Evolutionary conservation across 192 early-diverging fungal genomes (phyloP), one percentile per base, ranked within the genome.

Genomic region (Kickxella alabastrina): DNA sequence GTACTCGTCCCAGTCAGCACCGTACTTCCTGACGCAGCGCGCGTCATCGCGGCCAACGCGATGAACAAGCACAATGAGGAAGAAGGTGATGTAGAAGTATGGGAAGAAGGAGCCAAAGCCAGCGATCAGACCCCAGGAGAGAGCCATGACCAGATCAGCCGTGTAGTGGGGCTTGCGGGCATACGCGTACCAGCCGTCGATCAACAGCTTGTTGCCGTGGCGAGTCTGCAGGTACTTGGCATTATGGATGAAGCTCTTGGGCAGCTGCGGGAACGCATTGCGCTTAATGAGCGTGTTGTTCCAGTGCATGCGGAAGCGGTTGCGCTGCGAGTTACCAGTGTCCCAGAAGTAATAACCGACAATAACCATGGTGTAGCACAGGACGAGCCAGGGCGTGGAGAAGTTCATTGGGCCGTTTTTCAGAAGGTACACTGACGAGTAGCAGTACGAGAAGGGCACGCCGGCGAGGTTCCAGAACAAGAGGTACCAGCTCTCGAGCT

Each of bases 81-180:
- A 98, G 79, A 95, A 98, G 57, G 91, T 65, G 29, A 86, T 74
- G 71, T 98, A 96, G 80, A 96, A 95, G 83, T 93, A 98, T 18
- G 92, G 89, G 47, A 98, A 78, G 28, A 83, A 79, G 19, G 83
- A 79, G 40, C 62, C 74, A 53, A 93, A 89, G 39, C 92, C 90
- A 35, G 85, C 80, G 28, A 91, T 87, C n/a, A 98, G 70, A 50
- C 89, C 92, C 92, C 91, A 95, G 6, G 92, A 77, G 39, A 94
- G 68, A 2, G 86, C 80, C 92, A 98, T 93, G 10, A 93, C 58
- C 87, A 91, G 92, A 66, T 98, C 95, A 31, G 91, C 90, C 14
- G 85, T 79, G 79, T 98, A 98, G 73, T 98, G 94, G 46, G 93
- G 87, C 61, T 98, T 90, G 43, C 95, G 82, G 10, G 92, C 85